Evolutionary conservation across 495 filamentous ascomycete species (phyloP).

Genomic region (Daldinia grandis): DNA sequence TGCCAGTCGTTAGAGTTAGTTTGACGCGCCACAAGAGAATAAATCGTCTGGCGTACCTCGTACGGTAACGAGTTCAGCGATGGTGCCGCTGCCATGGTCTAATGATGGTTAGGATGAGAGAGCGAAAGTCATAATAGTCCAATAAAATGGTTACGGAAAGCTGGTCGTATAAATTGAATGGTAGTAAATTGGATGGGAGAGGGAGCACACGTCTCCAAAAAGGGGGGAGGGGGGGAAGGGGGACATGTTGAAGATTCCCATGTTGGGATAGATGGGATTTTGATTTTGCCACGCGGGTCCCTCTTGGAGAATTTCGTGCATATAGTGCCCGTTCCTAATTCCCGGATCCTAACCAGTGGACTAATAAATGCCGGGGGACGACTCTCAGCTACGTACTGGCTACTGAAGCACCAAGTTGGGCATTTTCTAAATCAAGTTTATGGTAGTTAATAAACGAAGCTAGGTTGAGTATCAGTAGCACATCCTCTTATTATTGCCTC

Average conservation of each 20-base stretch:
- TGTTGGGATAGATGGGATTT: conserved; percentile 27
- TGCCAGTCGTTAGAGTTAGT: conserved; percentile 20
- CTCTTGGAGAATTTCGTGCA: conserved; percentile 25
- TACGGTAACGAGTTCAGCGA: conserved; percentile 39
- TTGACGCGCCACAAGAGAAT: conserved; percentile 30
- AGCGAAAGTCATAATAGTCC: background rate
- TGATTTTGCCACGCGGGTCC: conserved; percentile 23
- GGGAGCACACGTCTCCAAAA: background rate
- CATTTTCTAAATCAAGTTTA: background rate
- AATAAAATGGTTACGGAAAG: background rate
- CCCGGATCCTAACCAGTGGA: conserved; percentile 15
- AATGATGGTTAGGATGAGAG: background rate
- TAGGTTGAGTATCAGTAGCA: background rate
- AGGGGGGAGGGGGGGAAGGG: background rate
- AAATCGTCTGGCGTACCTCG: conserved; percentile 39
- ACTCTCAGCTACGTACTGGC: no score
- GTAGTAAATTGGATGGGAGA: conserved; percentile 15
- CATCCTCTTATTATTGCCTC: background rate
- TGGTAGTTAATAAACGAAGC: background rate
- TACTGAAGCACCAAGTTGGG: background rate
- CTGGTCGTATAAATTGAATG: background rate
- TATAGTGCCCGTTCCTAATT: conserved; percentile 19
- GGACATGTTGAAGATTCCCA: conserved; percentile 34
- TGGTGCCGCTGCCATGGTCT: conserved; percentile 20
- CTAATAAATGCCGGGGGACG: background rate